Evolutionary conservation across 164 flowering plant species (phyloP), one percentile per base, ranked within the genome.

Genomic region (Houttuynia cordata): DNA sequence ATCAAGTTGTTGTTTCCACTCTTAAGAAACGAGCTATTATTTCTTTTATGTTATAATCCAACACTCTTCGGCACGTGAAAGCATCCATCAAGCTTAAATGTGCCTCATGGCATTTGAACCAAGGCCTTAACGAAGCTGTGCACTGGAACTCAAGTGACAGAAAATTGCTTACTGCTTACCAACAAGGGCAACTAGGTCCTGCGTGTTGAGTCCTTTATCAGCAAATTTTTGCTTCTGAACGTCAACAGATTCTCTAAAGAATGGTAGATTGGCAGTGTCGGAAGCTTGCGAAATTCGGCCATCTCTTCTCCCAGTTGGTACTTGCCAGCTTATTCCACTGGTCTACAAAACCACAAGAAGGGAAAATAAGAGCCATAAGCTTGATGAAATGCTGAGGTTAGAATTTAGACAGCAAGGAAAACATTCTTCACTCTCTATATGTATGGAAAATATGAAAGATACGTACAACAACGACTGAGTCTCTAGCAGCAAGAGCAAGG

Each of bases 401-500:
- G n/a, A n/a, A 2, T 52, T 7, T 22, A 52, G n/a, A n/a, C 1
- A 52, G 9, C 6, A 17, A 52, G n/a, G 24, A n/a, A 22, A 52
- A 52, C 17, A 1, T 1, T n/a, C 17, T 17, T 4, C 6, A 52
- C 17, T 52, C 9, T 52, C n/a, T 52, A 3, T 22, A 51, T 51
- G 55, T n/a, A 52, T 18, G 17, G n/a, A n/a, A 17, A 22, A 52
- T n/a, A 52, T 52, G 21, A n/a, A 1, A 22, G 19, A 20, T 30
- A 62, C 40, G 64, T 74, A 84, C 94, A 76, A 76, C 39, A 51
- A 76, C 77, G 0, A 83, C 88, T 0, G 88, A 65, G 23, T 87
- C 86, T 22, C 86, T 79, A 20, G 86, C 81, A n/a, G 83, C 83
- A 6, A 87, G 70, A 4, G 86, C 79, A 13, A 84, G 77, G 60